Percentiles rank a stretch among this genome's conserved stretches.
Evolutionary conservation across 2,329 filamentous ascomycete genomes (phyloP).

Genomic region (Ceratocystis alfenasii): DNA sequence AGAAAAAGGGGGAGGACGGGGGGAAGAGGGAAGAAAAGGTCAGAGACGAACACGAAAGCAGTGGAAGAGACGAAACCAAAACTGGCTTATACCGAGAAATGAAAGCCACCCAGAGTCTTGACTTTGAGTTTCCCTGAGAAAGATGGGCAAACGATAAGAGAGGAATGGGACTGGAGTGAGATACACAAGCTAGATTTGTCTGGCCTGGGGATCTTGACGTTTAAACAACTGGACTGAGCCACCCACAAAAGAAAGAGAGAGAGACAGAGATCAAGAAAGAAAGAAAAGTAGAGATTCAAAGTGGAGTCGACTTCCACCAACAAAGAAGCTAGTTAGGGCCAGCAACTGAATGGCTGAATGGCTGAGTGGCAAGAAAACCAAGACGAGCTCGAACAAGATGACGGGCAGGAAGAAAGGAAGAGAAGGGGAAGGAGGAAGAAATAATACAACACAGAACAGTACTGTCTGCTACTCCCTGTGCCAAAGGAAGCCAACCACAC

Average conservation of each 20-base stretch:
- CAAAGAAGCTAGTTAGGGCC: neutral
- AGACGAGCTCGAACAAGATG: neutral
- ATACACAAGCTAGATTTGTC: neutral
- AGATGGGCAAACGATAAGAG: neutral
- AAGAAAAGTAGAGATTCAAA: neutral
- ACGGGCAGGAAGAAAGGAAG: neutral
- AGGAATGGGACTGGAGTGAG: neutral
- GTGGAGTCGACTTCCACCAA: neutral
- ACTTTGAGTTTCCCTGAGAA: neutral
- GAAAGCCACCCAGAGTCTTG: neutral
- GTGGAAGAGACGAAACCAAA: neutral
- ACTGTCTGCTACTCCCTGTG: neutral
- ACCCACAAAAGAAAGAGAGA: neutral
- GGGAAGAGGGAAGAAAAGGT: neutral
- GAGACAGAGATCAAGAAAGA: neutral
- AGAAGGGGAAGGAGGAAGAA: neutral
- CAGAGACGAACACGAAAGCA: neutral
- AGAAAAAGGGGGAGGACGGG: neutral
- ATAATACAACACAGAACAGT: neutral
- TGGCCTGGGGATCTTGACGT: constrained; percentile 2
- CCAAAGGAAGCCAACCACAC: neutral
- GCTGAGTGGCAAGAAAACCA: neutral
- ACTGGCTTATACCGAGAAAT: neutral
- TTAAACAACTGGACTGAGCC: constrained; percentile 4
- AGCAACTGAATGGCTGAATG: neutral